Evolutionary conservation across 164 flowering plant genomes (phyloP), one percentile per base, ranked within the genome.

Genomic region (grape (Vitis vinifera)): DNA sequence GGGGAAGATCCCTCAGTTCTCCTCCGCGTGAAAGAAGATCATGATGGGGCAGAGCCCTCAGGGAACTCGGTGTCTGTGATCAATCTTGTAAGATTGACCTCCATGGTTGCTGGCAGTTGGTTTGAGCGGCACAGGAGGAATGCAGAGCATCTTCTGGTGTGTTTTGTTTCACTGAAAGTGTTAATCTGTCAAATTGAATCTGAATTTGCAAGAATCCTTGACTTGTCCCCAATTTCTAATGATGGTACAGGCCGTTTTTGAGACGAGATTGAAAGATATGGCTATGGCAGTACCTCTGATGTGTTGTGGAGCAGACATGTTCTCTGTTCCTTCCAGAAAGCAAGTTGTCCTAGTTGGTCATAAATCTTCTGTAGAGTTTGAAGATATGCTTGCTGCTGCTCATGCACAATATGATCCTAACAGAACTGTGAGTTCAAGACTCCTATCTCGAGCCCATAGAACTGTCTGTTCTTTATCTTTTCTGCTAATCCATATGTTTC

Each of bases 11-110:
- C 88, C 27, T 92, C 95, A 11, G 91, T 94, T 68, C 88, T 94
- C 65, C 93, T 94, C 55, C 91, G 97, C 15, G 87, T 92, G 75
- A 94, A 94, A 79, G 99, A 94, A 80, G 99, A 94, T 67, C 92
- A 94, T 68, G 99, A 94, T 70, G 99, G 97, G 5, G 99, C 99
- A 37, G 99, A 94, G 74, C 97, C 99, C 44, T 92, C 97, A 10
- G 97, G 99, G 11, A 94, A 94, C 75, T 94, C 99, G 0, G 96
- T 92, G 44, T 82, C 99, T 61, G 89, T 74, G 0, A 88, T 92
- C 67, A 94, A 94, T 77, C 95, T 92, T 51, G 80, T 87, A 12
- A 83, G 97, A 65, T 75, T 94, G 73, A 88, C 93, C 13, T 85
- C 92, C 55, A 67, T 90, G 80, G 81, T 84, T 60, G 10, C 80